Conservation (phyloP, 768 basidiomycete species). For the Candolleomyces efflorescens region DNA sequence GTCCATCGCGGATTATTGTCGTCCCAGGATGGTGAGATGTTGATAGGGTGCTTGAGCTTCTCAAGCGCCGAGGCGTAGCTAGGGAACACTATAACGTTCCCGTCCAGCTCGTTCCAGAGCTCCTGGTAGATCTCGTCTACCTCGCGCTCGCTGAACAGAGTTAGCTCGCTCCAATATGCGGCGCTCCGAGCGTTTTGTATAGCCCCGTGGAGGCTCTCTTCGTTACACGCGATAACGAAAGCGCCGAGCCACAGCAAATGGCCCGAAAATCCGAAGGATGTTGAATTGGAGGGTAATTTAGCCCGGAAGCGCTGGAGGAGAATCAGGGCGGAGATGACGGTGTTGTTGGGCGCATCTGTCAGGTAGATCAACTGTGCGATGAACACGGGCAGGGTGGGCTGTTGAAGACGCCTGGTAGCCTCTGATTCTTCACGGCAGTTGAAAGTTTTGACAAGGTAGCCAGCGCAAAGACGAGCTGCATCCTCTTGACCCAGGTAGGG, state of each 20-base stretch:
- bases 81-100: slow-evolving; percentile 14
- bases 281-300: slow-evolving; percentile 5
- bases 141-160: slow-evolving; percentile 8
- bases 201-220: slow-evolving; percentile 7
- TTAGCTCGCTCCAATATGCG: slow-evolving; percentile 13
- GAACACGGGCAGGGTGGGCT: slow-evolving; percentile 12
- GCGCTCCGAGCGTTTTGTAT: slow-evolving; percentile 5
- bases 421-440: slow-evolving; percentile 4
- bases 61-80: slow-evolving; percentile 9
- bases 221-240: slow-evolving; percentile 14
- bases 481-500: slow-evolving; percentile 7
- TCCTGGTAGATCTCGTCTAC: slow-evolving; percentile 11
- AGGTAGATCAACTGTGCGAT: slow-evolving; percentile 13
- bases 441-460: slow-evolving; percentile 8
- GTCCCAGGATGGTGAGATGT: not conserved
- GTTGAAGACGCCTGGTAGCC: not conserved
- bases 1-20: not conserved
- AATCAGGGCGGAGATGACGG: slow-evolving; percentile 13
- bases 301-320: slow-evolving; percentile 16
- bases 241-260: slow-evolving; percentile 14
- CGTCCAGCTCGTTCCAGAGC: slow-evolving; percentile 11
- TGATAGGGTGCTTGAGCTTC: slow-evolving; percentile 9
- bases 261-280: slow-evolving; percentile 8
- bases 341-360: slow-evolving; percentile 11
- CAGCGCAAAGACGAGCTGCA: not conserved